A percentile compares a stretch with the other conserved stretches of the same genome.
Evolutionary conservation across 208 protist genomes (phyloP).

Genomic region (Wallacemonas rigidus): DNA sequence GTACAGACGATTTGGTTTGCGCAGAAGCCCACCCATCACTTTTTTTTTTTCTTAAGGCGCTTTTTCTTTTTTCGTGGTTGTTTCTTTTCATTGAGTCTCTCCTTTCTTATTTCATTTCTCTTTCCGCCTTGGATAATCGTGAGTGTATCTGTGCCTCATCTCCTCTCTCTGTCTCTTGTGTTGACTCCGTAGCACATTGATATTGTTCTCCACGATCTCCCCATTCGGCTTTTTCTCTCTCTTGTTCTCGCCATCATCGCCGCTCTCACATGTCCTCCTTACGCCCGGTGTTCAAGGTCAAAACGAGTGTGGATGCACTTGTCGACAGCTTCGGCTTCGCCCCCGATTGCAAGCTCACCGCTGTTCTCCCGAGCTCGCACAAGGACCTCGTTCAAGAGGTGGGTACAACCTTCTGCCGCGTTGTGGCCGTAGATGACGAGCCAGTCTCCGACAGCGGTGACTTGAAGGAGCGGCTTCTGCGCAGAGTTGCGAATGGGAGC

Average conservation of each 20-base stretch:
- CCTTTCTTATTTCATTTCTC: not conserved
- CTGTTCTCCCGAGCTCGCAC: conserved; percentile 27
- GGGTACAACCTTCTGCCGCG: conserved; percentile 29
- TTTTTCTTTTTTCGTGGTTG: not conserved
- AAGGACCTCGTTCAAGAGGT: conserved; percentile 34
- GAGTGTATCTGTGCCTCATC: not conserved
- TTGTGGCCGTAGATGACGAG: conserved; percentile 51
- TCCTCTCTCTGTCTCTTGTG: not conserved
- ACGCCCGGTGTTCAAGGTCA: conserved; percentile 20
- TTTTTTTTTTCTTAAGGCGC: not conserved
- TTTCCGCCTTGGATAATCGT: no score
- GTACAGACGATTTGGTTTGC: not conserved
- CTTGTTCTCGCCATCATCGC: not conserved
- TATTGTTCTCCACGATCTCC: not conserved
- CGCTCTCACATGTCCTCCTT: not conserved
- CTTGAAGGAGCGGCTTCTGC: conserved; percentile 47
- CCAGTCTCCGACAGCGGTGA: conserved; percentile 56
- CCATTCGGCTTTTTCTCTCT: not conserved
- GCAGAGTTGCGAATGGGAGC: conserved; percentile 12
- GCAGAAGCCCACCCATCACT: not conserved
- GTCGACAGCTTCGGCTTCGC: conserved; percentile 52
- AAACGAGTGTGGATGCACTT: conserved; percentile 50
- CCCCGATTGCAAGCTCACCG: conserved; percentile 66
- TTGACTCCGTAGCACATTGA: not conserved
- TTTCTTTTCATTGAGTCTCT: not conserved